Conservation (phyloP, 2,329 filamentous ascomycete species). For the Colletotrichum tropicicola region DNA sequence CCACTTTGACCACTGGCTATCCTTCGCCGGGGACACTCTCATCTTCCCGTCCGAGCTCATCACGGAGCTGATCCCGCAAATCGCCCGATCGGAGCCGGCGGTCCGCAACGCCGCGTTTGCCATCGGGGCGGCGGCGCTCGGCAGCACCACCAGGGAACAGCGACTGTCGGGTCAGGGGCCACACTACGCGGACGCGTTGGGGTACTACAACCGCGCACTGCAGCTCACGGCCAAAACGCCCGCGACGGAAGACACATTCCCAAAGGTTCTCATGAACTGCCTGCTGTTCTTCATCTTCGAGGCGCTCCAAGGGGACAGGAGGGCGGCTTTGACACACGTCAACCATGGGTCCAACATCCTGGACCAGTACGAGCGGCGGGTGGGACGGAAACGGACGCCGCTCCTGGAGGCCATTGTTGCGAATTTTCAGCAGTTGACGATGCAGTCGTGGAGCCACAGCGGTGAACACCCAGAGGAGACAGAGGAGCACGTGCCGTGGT, state of each 20-base stretch:
- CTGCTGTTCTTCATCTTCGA: conserved; percentile 52
- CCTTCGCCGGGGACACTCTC: conserved; percentile 4
- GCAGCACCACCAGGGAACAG: conserved; percentile 9
- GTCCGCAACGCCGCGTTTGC: conserved; percentile 51
- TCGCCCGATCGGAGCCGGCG: conserved; percentile 30
- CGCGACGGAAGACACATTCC: background rate
- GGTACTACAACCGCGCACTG: conserved; percentile 19
- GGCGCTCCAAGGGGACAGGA: conserved; percentile 47
- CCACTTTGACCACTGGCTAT: conserved; percentile 21
- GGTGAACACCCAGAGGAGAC: conserved; percentile 14
- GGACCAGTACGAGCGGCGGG: conserved; percentile 5
- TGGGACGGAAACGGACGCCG: background rate
- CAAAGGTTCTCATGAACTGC: conserved; percentile 42
- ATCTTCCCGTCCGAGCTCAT: conserved; percentile 22
- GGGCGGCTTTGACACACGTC: conserved; percentile 49
- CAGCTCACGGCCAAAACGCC: background rate
- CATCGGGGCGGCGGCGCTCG: conserved; percentile 40
- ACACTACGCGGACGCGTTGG: conserved; percentile 2
- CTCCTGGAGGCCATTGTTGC: conserved; percentile 7
- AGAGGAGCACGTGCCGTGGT: conserved; percentile 7
- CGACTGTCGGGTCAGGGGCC: conserved; percentile 5
- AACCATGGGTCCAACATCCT: conserved; percentile 40
- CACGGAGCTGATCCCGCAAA: conserved; percentile 31
- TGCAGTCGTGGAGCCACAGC: conserved; percentile 26
- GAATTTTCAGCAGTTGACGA: conserved; percentile 21